phyloP scores from a whole-genome alignment of 306 rosid genomes.

The Rosa persica region DNA sequence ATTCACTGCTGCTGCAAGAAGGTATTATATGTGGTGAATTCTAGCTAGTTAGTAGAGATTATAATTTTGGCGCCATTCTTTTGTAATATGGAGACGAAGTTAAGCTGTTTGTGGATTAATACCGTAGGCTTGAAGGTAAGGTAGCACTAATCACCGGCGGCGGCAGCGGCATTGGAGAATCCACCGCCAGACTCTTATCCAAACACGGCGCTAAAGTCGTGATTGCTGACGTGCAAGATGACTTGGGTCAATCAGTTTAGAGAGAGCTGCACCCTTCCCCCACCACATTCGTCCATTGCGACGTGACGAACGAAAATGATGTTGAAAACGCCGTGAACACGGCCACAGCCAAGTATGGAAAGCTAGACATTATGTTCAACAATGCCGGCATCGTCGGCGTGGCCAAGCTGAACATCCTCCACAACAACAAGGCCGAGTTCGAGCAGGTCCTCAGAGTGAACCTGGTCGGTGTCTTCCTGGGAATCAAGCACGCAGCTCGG shows the following conservation, averaged over 20 bases:
- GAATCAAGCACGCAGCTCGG: conserved; percentile 51
- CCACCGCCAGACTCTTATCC: conserved; percentile 41
- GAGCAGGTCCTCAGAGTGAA: conserved; percentile 41
- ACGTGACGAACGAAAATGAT: conserved; percentile 42
- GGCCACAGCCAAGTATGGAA: conserved; percentile 36
- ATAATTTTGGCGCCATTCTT: too few relatives aligned
- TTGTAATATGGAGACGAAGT: too few relatives aligned
- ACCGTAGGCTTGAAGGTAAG: conserved; percentile 52
- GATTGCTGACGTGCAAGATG: conserved; percentile 48
- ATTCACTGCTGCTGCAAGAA: conserved; percentile 33
- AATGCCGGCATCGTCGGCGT: conserved; percentile 32
- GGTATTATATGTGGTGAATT: conserved; percentile 11
- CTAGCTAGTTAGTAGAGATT: not conserved
- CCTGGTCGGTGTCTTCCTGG: conserved; percentile 37
- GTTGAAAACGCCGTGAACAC: conserved; percentile 31
- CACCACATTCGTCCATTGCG: conserved; percentile 43
- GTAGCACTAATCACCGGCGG: conserved; percentile 60
- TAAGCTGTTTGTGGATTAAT: not conserved
- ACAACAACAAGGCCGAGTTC: conserved; percentile 23
- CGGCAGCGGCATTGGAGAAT: conserved; percentile 53
- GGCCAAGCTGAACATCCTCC: conserved; percentile 27
- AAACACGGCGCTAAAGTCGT: conserved; percentile 50
- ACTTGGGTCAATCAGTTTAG: conserved; percentile 32
- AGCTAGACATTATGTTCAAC: conserved; percentile 59
- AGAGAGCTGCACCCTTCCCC: conserved; percentile 7